Percentiles rank a stretch among this genome's conserved stretches.
Evolutionary conservation across 2,329 filamentous ascomycete species (phyloP).

Genomic region (Penicillium sp.): DNA sequence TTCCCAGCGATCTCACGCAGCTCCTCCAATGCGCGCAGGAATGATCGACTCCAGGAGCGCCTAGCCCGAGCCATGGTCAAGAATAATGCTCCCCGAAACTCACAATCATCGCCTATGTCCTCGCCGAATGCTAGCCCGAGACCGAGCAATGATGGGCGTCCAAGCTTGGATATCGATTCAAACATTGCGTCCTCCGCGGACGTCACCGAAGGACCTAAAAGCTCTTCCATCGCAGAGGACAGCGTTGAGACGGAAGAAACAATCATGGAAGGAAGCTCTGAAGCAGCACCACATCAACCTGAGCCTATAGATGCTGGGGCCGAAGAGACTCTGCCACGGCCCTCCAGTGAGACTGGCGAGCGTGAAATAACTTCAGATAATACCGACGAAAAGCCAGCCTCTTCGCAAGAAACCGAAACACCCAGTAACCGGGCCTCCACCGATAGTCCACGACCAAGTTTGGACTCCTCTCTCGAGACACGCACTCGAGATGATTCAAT

Average conservation of each 20-base stretch:
- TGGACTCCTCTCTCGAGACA: slow-evolving; percentile 20
- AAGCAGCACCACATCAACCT: slow-evolving; percentile 28
- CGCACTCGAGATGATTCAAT: slow-evolving; percentile 51
- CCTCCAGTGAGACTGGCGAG: slow-evolving; percentile 15
- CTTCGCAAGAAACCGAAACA: slow-evolving; percentile 1
- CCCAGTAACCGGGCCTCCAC: slow-evolving; percentile 12
- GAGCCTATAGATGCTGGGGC: slow-evolving; percentile 31
- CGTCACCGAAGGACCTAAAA: slow-evolving; percentile 28
- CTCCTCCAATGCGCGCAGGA: slow-evolving; percentile 68
- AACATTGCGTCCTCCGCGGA: slow-evolving; percentile 25
- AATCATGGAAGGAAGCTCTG: slow-evolving; percentile 33
- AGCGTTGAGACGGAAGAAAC: slow-evolving; percentile 10
- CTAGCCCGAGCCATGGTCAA: slow-evolving; percentile 85
- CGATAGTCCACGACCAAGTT: slow-evolving; percentile 20
- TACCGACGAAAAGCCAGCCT: slow-evolving; percentile 11
- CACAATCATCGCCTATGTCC: slow-evolving; percentile 53
- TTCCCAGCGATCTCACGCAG: slow-evolving; percentile 60
- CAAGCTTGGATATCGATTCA: slow-evolving; percentile 42
- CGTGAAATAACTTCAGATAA: slow-evolving; percentile 5
- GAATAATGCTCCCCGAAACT: slow-evolving; percentile 55
- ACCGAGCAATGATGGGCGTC: slow-evolving; percentile 50
- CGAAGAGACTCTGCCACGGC: slow-evolving; percentile 17
- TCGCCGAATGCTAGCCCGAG: slow-evolving; percentile 57
- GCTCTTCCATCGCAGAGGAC: slow-evolving; percentile 15
- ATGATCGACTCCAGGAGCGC: slow-evolving; percentile 85